Evolutionary conservation across 2,329 filamentous ascomycete species (phyloP).

Genomic region (Neofusicoccum ribis): DNA sequence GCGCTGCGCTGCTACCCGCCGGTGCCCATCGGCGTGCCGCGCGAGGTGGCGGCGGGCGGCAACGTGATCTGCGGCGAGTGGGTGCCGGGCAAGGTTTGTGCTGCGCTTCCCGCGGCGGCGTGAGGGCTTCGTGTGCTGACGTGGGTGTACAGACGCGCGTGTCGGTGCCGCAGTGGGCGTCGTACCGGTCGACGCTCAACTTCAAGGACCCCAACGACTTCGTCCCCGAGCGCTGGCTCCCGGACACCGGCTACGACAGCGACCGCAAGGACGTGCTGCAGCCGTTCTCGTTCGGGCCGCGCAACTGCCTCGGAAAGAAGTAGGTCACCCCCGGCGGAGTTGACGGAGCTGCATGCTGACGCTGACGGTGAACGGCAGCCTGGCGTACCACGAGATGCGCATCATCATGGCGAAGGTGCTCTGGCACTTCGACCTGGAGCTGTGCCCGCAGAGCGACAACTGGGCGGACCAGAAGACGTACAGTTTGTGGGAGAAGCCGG

Average conservation of each 20-base stretch:
- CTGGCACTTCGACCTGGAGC: constrained; percentile 41
- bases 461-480: constrained; percentile 34
- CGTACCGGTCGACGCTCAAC: constrained; percentile 25
- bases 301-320: constrained; percentile 42
- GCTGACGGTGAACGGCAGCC: constrained; percentile 21
- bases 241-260: constrained; percentile 25
- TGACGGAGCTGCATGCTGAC: not conserved
- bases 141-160: constrained; percentile 23
- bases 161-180: constrained; percentile 14
- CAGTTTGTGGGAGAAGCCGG: constrained; percentile 39
- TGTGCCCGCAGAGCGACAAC: constrained; percentile 33
- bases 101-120: not conserved
- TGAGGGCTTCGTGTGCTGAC: not conserved
- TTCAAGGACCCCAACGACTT: constrained; percentile 40
- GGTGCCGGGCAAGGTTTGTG: constrained; percentile 33
- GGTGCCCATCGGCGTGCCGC: constrained; percentile 35
- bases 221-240: constrained; percentile 45
- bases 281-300: constrained; percentile 46
- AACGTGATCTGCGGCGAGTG: constrained; percentile 39
- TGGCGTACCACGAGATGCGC: constrained; percentile 45
- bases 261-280: constrained; percentile 40
- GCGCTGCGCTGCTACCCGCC: constrained; percentile 45
- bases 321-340: constrained; percentile 24
- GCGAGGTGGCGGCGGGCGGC: constrained; percentile 36
- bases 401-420: constrained; percentile 40